Percentiles rank a stretch among this genome's conserved stretches.
Evolutionary conservation across 371 early-diverging fungal species (phyloP).

Genomic region (Syncephalastrum contaminatum): DNA sequence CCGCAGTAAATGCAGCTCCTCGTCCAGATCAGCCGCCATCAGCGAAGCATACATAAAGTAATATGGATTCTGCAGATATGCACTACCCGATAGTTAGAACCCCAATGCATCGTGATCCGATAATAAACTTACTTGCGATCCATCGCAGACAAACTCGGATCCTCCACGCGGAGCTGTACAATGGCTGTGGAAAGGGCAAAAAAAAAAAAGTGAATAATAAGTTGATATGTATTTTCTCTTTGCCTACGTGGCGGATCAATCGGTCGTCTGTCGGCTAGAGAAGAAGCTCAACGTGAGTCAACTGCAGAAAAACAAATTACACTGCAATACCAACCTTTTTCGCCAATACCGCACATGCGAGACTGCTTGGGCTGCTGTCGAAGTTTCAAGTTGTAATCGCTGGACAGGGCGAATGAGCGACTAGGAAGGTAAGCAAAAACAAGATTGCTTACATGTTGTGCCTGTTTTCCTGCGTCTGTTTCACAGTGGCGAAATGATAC

Average conservation of each 20-base stretch:
- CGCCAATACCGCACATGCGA: conserved; percentile 91
- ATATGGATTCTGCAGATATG: conserved; percentile 82
- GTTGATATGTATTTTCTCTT: not conserved
- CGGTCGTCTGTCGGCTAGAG: conserved; percentile 86
- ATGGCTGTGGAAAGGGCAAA: conserved; percentile 49
- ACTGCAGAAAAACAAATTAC: not conserved
- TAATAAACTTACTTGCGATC: conserved; percentile 34
- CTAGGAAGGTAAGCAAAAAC: not conserved
- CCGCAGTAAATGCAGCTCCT: conserved; percentile 69
- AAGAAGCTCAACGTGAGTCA: not conserved
- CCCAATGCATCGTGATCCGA: not conserved
- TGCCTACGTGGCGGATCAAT: conserved; percentile 86
- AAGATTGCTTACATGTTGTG: conserved; percentile 47
- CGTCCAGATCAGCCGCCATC: conserved; percentile 64
- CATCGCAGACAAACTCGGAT: conserved; percentile 42
- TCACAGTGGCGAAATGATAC: conserved; percentile 60
- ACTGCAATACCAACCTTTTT: conserved; percentile 65
- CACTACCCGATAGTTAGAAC: conserved; percentile 27
- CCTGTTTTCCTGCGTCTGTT: conserved; percentile 56
- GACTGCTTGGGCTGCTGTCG: conserved; percentile 94
- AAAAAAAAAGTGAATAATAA: conserved; percentile 1
- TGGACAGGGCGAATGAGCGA: conserved; percentile 15
- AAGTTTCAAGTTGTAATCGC: conserved; percentile 70
- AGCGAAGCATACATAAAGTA: conserved; percentile 85
- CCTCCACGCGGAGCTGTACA: conserved; percentile 72